A percentile compares a stretch with the other conserved stretches of the same genome.
These are phyloP conservation scores for Geranium brycei DNA, from an alignment of 345 rosid species.

Conservation along the genomic window DNA sequence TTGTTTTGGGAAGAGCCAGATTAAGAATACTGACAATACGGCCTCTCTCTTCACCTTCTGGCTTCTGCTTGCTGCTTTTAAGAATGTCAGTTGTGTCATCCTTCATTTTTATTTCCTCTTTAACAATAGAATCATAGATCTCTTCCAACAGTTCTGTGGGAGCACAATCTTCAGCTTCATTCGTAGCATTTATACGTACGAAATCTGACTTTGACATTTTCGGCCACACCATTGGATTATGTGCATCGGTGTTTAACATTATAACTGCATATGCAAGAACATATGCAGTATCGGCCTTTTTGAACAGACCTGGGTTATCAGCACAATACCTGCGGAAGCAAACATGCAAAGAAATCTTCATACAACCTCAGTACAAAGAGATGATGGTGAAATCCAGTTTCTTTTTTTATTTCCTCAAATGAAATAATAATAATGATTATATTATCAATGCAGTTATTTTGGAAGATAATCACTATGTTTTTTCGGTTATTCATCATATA, in stretches of 20 bases:
- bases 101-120: constrained; percentile 90
- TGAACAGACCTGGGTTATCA: constrained; percentile 85
- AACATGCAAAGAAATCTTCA: background rate
- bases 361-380: background rate
- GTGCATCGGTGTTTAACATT: constrained; percentile 95
- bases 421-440: background rate
- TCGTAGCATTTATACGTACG: constrained; percentile 65
- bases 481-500: background rate
- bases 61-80: constrained; percentile 49
- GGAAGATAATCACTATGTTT: background rate
- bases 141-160: constrained; percentile 80
- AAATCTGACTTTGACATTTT: constrained; percentile 96
- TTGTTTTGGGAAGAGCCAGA: constrained; percentile 72
- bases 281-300: constrained; percentile 97
- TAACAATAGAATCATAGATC: constrained; percentile 87
- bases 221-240: constrained; percentile 92
- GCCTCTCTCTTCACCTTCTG: constrained; percentile 82
- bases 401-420: background rate
- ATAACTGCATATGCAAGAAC: constrained; percentile 99
- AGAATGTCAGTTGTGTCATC: constrained; percentile 49
- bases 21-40: constrained; percentile 81
- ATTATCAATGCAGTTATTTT: background rate
- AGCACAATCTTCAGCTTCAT: constrained; percentile 69
- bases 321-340: constrained; percentile 68
- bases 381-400: background rate